Conservation (phyloP, 148 eudicot species). For the Camellia sinensis region DNA sequence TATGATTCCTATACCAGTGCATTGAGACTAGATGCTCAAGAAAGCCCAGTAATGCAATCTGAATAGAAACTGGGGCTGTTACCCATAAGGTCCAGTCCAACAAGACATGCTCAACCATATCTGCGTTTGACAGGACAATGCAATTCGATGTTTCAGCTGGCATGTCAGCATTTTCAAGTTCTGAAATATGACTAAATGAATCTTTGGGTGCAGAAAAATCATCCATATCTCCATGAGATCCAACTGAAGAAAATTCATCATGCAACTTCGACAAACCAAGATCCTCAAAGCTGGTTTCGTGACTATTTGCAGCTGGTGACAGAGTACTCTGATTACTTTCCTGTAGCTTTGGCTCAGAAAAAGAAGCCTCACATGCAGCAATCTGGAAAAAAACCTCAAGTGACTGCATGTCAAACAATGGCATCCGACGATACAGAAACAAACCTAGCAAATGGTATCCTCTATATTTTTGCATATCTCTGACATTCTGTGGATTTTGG, state of each 20-base stretch:
- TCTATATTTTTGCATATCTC: slow-evolving; percentile 86
- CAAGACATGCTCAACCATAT: slow-evolving; percentile 97
- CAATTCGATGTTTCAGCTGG: slow-evolving; percentile 85
- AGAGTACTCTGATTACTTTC: slow-evolving; percentile 38
- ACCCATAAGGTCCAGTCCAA: slow-evolving; percentile 99
- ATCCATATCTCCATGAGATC: slow-evolving; percentile 89
- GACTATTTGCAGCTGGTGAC: slow-evolving; percentile 46
- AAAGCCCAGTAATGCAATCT: slow-evolving; percentile 85
- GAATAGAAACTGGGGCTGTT: slow-evolving; percentile 79
- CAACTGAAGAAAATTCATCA: slow-evolving; percentile 82
- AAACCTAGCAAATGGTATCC: slow-evolving; percentile 94
- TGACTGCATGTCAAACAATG: slow-evolving; percentile 89
- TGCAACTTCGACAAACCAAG: slow-evolving; percentile 72
- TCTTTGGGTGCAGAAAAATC: slow-evolving; percentile 85
- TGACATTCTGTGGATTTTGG: slow-evolving; percentile 91
- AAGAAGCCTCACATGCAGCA: slow-evolving; percentile 99
- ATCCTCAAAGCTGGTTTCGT: slow-evolving; percentile 69
- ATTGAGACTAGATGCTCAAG: slow-evolving; percentile 92
- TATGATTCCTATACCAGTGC: slow-evolving; percentile 97
- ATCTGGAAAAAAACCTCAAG: slow-evolving; percentile 95
- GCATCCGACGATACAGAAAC: slow-evolving; percentile 83
- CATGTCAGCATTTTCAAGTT: slow-evolving; percentile 71
- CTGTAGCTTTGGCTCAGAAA: slow-evolving; percentile 72
- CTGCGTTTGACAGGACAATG: slow-evolving; percentile 89
- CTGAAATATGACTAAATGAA: slow-evolving; percentile 83